These are phyloP conservation scores for Cyberlindnera maritima DNA, from an alignment of 805 yeast genomes.

Conservation along the genomic window DNA sequence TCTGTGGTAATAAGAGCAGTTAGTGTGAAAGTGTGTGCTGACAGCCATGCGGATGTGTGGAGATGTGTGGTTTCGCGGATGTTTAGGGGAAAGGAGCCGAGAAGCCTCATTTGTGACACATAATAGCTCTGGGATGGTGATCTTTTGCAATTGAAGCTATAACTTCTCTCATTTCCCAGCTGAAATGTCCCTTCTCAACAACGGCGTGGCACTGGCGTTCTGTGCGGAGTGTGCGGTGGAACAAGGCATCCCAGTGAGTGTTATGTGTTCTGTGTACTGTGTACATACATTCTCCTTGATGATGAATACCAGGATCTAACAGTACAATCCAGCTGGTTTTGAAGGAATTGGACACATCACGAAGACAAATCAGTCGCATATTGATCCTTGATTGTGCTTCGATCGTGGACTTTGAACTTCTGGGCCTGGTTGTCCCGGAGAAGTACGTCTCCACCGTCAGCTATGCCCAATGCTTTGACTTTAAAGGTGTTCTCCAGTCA, in stretches of 20 bases:
- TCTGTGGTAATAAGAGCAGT: no score
- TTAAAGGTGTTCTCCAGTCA: constrained; percentile 4
- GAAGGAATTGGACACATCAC: not conserved
- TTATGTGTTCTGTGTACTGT: no score
- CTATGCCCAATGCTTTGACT: constrained; percentile 15
- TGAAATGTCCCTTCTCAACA: no score
- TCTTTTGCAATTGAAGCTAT: no score
- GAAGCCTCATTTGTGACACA: no score
- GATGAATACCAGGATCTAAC: not conserved
- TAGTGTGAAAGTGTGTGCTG: no score
- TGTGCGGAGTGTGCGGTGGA: not conserved
- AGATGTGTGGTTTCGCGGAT: no score
- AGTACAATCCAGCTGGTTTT: not conserved
- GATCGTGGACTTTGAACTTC: not conserved
- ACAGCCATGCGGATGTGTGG: no score
- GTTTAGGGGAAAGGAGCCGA: no score
- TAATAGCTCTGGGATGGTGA: no score
- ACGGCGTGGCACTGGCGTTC: not conserved
- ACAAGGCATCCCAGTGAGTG: not conserved
- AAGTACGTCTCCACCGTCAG: not conserved
- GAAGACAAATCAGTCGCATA: not conserved
- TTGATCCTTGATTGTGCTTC: constrained; percentile 10
- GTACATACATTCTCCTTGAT: no score
- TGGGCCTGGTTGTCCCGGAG: constrained; percentile 1
- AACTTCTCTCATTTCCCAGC: no score